phyloP scores from a whole-genome alignment of 768 basidiomycete genomes.

The Lepiota venenata region DNA sequence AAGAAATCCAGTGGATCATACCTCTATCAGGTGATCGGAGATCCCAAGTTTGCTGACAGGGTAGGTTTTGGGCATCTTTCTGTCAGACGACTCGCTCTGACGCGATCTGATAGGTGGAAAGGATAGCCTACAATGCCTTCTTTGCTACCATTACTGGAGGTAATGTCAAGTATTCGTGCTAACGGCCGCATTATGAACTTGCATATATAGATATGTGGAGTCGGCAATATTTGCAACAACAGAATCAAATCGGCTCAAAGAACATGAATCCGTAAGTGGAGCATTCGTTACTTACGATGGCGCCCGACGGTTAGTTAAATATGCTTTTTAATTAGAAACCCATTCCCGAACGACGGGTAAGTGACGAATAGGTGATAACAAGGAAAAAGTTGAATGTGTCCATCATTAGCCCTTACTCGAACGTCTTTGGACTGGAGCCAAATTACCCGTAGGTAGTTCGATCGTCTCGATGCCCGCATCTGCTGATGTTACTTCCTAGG shows the following conservation, averaged over 20 bases:
- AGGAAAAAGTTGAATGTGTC: background rate
- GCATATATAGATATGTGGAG: slow-evolving; percentile 48
- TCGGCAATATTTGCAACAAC: slow-evolving; percentile 55
- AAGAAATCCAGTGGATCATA: slow-evolving; percentile 41
- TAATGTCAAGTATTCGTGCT: slow-evolving; percentile 14
- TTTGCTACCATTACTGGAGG: slow-evolving; percentile 46
- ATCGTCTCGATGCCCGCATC: too few species aligned
- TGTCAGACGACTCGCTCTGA: background rate
- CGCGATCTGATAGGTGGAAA: slow-evolving; percentile 29
- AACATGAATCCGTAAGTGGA: slow-evolving; percentile 47
- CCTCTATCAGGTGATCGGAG: slow-evolving; percentile 53
- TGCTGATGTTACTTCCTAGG: slow-evolving; percentile 15
- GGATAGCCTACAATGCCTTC: slow-evolving; percentile 49
- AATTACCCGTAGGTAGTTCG: background rate
- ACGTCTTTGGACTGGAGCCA: slow-evolving; percentile 19
- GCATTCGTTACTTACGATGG: background rate
- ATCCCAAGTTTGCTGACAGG: slow-evolving; percentile 47
- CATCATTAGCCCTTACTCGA: slow-evolving; percentile 37
- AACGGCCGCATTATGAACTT: background rate
- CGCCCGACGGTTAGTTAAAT: background rate
- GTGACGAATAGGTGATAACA: slow-evolving; percentile 16
- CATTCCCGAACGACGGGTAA: slow-evolving; percentile 50
- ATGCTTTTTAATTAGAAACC: slow-evolving; percentile 31
- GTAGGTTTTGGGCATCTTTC: slow-evolving; percentile 21
- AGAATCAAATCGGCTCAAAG: slow-evolving; percentile 53